A percentile compares a stretch with the other conserved stretches of the same genome.
Evolutionary conservation across 768 basidiomycete species (phyloP).

Genomic region (Agaricus sinodeliciosus): DNA sequence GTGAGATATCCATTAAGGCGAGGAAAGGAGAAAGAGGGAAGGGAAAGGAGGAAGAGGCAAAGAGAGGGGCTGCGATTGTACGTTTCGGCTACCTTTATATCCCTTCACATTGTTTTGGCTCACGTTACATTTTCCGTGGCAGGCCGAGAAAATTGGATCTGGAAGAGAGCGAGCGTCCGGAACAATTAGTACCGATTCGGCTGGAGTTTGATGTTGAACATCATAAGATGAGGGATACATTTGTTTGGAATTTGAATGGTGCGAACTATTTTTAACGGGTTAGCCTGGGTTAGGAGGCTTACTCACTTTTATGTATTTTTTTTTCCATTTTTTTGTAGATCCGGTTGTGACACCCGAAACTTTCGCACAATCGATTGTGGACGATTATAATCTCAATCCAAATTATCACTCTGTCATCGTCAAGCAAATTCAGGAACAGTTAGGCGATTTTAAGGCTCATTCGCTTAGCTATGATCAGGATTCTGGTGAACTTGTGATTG

Average conservation of each 20-base stretch:
- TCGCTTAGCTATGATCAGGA: conserved; percentile 48
- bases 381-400: conserved; percentile 77
- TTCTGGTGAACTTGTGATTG: conserved; percentile 22
- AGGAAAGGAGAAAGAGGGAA: conserved; percentile 20
- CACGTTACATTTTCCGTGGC: conserved; percentile 7
- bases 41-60: conserved; percentile 45
- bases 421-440: conserved; percentile 83
- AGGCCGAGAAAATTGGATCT: conserved; percentile 57
- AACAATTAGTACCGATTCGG: conserved; percentile 90
- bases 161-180: conserved; percentile 55
- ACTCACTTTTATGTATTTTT: not conserved
- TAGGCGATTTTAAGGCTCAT: conserved; percentile 74
- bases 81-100: conserved; percentile 29
- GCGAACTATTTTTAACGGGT: conserved; percentile 18
- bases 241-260: conserved; percentile 97
- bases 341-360: conserved; percentile 82
- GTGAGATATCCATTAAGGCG: conserved; percentile 36
- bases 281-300: not conserved
- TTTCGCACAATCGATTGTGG: conserved; percentile 86
- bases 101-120: not conserved
- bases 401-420: conserved; percentile 62
- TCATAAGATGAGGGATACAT: conserved; percentile 91
- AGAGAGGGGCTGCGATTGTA: conserved; percentile 74
- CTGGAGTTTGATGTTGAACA: conserved; percentile 95
- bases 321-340: conserved; percentile 44